A percentile compares a stretch with the other conserved stretches of the same genome.
These are phyloP conservation scores for Penicillium expansum DNA, from an alignment of 2,329 filamentous ascomycete genomes.

Conservation along the genomic window DNA sequence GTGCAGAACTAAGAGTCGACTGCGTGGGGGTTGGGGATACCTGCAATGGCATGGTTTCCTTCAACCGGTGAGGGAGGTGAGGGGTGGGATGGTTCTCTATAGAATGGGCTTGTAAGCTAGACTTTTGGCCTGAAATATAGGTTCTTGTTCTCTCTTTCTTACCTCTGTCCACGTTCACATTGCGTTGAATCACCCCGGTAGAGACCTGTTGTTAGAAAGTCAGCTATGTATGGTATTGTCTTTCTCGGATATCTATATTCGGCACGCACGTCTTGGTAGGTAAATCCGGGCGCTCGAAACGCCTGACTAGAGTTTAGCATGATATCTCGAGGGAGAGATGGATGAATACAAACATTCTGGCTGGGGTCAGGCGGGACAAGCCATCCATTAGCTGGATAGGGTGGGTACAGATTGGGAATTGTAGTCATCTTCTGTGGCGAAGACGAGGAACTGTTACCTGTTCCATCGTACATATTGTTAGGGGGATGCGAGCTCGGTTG, in stretches of 20 bases:
- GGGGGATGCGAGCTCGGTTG: not conserved
- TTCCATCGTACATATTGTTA: not conserved
- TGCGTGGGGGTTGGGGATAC: not conserved
- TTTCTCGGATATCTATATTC: not conserved
- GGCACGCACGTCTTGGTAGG: not conserved
- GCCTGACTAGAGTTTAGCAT: not conserved
- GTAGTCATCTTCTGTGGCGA: not conserved
- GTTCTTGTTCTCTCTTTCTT: not conserved
- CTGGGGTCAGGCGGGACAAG: slow-evolving; percentile 2
- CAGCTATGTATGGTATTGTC: not conserved
- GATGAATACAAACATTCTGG: slow-evolving; percentile 6
- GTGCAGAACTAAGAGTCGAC: not conserved
- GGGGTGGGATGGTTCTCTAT: not conserved
- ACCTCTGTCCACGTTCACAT: not conserved
- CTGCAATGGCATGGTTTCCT: not conserved
- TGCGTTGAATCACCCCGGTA: not conserved
- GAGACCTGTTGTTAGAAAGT: not conserved
- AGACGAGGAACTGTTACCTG: not conserved
- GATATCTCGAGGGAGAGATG: not conserved
- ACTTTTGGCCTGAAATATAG: not conserved
- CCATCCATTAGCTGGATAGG: slow-evolving; percentile 1
- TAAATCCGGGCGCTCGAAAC: not conserved
- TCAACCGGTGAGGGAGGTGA: not conserved
- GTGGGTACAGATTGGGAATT: not conserved
- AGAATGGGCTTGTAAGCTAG: not conserved